Evolutionary conservation across 257 asterid genomes (phyloP), one percentile per base, ranked within the genome.

Genomic region (Linderniella brevidens): DNA sequence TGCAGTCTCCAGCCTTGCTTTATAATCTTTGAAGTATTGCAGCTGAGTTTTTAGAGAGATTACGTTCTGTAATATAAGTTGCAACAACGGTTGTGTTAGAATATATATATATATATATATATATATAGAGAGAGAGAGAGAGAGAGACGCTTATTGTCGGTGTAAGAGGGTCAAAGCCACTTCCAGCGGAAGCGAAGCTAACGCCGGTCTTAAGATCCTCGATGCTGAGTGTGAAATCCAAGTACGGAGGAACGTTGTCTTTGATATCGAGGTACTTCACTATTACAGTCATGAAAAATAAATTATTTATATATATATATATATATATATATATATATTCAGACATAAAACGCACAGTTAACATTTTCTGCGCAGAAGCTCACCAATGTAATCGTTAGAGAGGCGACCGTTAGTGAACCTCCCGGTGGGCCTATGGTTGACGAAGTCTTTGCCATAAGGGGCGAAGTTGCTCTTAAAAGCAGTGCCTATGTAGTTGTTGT

Each of bases 361-460:
- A 25, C 6, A 25, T 25, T 25, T 25, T 25, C 32, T 25, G 32
- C n/a, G n/a, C n/a, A 25, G 8, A 11, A 2, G 35, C 65, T 59
- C 19, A 85, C 96, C 90, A 5, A 82, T 58, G 46, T 53, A 76
- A 68, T 86, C 96, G 58, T 15, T 70, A 0, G 77, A 65, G 39
- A 86, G 90, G 14, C 74, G 67, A 10, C 96, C 96, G 39, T 86
- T 77, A 20, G 66, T 50, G 54, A 86, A 86, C 65, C 96, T 79
- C 25, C 96, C 94, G 0, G 96, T 74, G 0, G 96, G 57, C 8
- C 47, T 42, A 0, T 75, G 86, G 50, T 70, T 66, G 0, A 41
- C 6, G 19, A 86, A 86, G 53, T 82, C 94, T 37, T 40, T 66
- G 5, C 96, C 96, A 14, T 86, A 86, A 4, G 96, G 96, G 43